phyloP scores from a whole-genome alignment of 768 basidiomycete genomes.

The Suillus plorans region DNA sequence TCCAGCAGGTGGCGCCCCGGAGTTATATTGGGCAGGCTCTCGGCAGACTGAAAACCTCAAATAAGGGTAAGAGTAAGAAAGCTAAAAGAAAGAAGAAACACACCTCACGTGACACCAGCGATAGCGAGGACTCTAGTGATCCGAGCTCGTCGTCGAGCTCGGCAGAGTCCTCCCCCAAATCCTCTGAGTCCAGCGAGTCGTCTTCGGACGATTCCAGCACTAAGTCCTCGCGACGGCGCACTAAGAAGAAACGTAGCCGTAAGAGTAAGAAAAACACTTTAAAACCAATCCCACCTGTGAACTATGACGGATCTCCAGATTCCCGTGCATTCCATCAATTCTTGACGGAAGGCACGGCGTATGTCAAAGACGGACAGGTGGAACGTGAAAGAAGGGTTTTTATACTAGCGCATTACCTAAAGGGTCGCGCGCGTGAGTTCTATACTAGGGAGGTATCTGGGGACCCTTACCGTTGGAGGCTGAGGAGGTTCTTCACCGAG shows the following conservation, averaged over 20 bases:
- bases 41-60: too few species aligned
- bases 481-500: constrained; percentile 30
- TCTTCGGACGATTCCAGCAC: too few species aligned
- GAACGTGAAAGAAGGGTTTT: constrained; percentile 14
- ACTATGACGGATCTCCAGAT: constrained; percentile 28
- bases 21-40: too few species aligned
- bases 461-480: constrained; percentile 24
- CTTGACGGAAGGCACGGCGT: constrained; percentile 23
- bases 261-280: constrained; percentile 8
- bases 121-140: too few species aligned
- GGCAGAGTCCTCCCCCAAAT: too few species aligned
- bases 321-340: constrained; percentile 24
- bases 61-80: too few species aligned
- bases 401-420: constrained; percentile 30
- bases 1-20: too few species aligned
- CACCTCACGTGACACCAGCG: too few species aligned
- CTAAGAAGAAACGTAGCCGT: background rate
- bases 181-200: too few species aligned
- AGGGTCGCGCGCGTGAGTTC: constrained; percentile 31
- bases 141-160: too few species aligned
- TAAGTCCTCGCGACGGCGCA: background rate
- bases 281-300: constrained; percentile 25
- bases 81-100: too few species aligned
- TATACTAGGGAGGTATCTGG: constrained; percentile 31
- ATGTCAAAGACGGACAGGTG: constrained; percentile 22